Conservation (phyloP, 495 filamentous ascomycete species). For the Elasticomyces elasticus region DNA sequence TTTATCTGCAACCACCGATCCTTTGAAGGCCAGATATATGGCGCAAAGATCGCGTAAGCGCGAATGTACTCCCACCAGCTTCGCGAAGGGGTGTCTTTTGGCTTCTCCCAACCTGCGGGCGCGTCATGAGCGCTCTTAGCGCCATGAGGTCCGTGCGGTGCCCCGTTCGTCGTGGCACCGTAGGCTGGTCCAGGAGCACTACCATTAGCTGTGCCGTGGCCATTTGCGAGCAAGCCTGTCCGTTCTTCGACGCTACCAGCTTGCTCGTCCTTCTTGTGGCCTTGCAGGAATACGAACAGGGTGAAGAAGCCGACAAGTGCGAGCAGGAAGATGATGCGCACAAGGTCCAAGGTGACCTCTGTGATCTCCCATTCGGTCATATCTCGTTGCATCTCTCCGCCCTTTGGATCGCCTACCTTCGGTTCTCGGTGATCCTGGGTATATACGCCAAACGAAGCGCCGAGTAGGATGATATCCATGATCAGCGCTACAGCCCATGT, state of each 20-base stretch:
- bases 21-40: slow-evolving; percentile 86
- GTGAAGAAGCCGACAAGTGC: slow-evolving; percentile 51
- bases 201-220: slow-evolving; percentile 37
- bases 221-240: slow-evolving; percentile 37
- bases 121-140: too few relatives aligned
- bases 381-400: slow-evolving; percentile 34
- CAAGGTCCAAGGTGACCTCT: slow-evolving; percentile 48
- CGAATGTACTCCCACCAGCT: slow-evolving; percentile 87
- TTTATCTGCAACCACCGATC: slow-evolving; percentile 58
- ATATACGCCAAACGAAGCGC: slow-evolving; percentile 52
- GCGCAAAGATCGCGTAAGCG: slow-evolving; percentile 82
- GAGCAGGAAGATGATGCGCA: slow-evolving; percentile 52
- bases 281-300: slow-evolving; percentile 38
- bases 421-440: slow-evolving; percentile 49
- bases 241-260: slow-evolving; percentile 42
- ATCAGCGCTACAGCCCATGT: slow-evolving; percentile 61
- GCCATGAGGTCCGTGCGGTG: slow-evolving; percentile 22
- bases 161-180: slow-evolving; percentile 35
- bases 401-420: slow-evolving; percentile 41
- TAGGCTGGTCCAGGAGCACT: slow-evolving; percentile 32
- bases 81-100: slow-evolving; percentile 53
- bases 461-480: slow-evolving; percentile 59
- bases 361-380: slow-evolving; percentile 57
- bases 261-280: slow-evolving; percentile 25
- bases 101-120: slow-evolving; percentile 53